Base-by-base conservation (phyloP, 208 protist genomes). In the Porcisia deanei region DNA sequence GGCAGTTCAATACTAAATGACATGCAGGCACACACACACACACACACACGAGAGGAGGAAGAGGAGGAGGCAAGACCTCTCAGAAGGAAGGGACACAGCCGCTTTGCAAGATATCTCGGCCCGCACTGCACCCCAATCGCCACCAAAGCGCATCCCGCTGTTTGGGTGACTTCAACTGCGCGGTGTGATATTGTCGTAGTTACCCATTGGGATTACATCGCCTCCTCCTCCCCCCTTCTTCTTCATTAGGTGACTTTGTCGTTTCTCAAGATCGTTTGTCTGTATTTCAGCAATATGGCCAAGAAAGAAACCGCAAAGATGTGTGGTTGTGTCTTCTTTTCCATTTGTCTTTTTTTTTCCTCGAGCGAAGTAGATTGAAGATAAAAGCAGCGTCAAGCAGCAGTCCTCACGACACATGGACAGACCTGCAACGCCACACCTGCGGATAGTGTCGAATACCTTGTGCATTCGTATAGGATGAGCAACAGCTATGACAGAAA, bases 331-430 rank as follows among this genome's bases (percentile, higher is more conserved):
- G 3, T 57, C 39, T 22, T 30, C 47, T 57, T 71, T 22, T 43
- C 10, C 41, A 30, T 30, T 30, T 30, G 30, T 20, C 34, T 71
- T 71, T 55, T 6, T 41, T 57, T 57, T 69, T 39, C 10, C 47
- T 71, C 54, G 47, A 66, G 59, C 66, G 66, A 58, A 66, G 58
- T 58, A 58, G 7, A 54, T 73, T 57, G 30, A 73, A 64, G 49
- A 81, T 57, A 66, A 12, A 74, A 3, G 67, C 37, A 57, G 57
- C 34, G 45, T 25, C 55, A 41, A 43, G 30, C 34, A 70, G 49
- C 14, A 73, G 25, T 20, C 41, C 63, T 25, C 37, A 34, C 18
- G 22, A 25, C 18, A 49, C 41, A 49, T 34, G 22, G 63, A 34
- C 39, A 7, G 22, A 5, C 63, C 41, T 34, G 6, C 63, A 8